Base-by-base conservation (phyloP, 768 basidiomycete species). In the Sporobolomyces phaffii region DNA sequence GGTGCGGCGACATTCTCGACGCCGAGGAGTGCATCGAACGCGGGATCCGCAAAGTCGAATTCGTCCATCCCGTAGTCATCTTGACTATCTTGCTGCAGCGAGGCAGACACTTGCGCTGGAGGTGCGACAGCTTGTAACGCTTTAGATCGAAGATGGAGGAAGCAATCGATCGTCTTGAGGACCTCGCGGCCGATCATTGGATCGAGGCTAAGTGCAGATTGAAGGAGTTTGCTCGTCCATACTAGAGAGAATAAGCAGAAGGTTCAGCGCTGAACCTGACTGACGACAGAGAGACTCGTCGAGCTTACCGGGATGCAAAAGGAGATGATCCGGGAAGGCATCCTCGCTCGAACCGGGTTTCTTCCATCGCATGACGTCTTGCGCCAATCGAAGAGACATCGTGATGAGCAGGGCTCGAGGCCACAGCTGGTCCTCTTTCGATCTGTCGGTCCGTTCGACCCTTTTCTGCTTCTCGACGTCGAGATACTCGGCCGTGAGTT, bases 1-100 rank as follows among this genome's bases (percentile, higher is more conserved):
- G n/a, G n/a, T n/a, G n/a, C n/a, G n/a, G n/a, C 43, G 10, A 72
- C 18, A 75, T 78, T 14, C 5, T 77, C 79, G 22, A 80, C 83
- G 10, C 73, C 78, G n/a, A 88, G 79, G 10, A 85, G 80, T 33
- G 83, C 85, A 22, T 82, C 73, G 1, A 88, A 75, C 20, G 80
- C 81, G 26, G 85, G 85, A 72, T 89, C 87, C 58, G 83, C 78
- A 28, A 85, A 79, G 60, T 87, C 84, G 51, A 86, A 77, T 65
- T 84, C 82, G 50, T 68, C 71, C 48, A 80, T 78, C 20, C 82
- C 84, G 69, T 85, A 91, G 58, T 87, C 85, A 62, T 90, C 88
- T 73, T 92, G 89, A 69, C 87, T 90, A 66, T 90, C 89, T 41
- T 83, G 83, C 22, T 74, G 74, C 0, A 5, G 18, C 5, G 17